Percentiles rank a stretch among this genome's conserved stretches.
These are phyloP conservation scores for Gossypium gossypioides DNA, from an alignment of 441 rosid genomes.

Conservation along the genomic window DNA sequence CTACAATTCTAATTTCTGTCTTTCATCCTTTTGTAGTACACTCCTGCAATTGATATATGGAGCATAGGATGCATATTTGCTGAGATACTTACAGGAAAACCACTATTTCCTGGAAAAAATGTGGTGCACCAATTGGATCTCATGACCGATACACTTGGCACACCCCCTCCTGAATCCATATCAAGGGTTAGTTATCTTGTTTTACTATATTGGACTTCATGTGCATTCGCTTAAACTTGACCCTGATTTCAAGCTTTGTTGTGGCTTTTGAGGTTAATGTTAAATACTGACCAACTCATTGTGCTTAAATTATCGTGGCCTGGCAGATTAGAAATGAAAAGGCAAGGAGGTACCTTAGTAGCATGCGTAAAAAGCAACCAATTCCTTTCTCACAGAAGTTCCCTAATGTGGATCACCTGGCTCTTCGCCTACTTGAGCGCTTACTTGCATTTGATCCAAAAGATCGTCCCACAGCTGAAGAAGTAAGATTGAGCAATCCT, in stretches of 20 bases:
- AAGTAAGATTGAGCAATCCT: slow-evolving; percentile 20
- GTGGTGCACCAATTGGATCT: slow-evolving; percentile 98
- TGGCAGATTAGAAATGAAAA: slow-evolving; percentile 89
- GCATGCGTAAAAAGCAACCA: slow-evolving; percentile 84
- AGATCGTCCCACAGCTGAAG: slow-evolving; percentile 93
- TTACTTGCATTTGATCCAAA: slow-evolving; percentile 97
- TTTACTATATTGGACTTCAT: not conserved
- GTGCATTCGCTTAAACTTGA: slow-evolving; percentile 3
- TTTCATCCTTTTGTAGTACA: slow-evolving; percentile 45
- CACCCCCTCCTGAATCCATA: slow-evolving; percentile 75
- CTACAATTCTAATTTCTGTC: slow-evolving; percentile 2
- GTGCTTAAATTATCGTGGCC: slow-evolving; percentile 14
- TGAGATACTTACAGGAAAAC: slow-evolving; percentile 89
- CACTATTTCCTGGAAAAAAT: slow-evolving; percentile 93
- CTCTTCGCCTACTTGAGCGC: slow-evolving; percentile 67
- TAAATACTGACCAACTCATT: not conserved
- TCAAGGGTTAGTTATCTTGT: slow-evolving; percentile 53
- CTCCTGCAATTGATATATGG: slow-evolving; percentile 99
- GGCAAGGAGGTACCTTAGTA: slow-evolving; percentile 90
- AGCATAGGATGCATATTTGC: slow-evolving; percentile 99
- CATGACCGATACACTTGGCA: slow-evolving; percentile 95
- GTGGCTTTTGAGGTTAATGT: not conserved
- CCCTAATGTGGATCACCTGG: slow-evolving; percentile 77
- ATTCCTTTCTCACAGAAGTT: slow-evolving; percentile 80
- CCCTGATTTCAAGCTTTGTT: slow-evolving; percentile 1